phyloP scores from a whole-genome alignment of 2,329 filamentous ascomycete genomes.

The Botrytis hyacinthi region DNA sequence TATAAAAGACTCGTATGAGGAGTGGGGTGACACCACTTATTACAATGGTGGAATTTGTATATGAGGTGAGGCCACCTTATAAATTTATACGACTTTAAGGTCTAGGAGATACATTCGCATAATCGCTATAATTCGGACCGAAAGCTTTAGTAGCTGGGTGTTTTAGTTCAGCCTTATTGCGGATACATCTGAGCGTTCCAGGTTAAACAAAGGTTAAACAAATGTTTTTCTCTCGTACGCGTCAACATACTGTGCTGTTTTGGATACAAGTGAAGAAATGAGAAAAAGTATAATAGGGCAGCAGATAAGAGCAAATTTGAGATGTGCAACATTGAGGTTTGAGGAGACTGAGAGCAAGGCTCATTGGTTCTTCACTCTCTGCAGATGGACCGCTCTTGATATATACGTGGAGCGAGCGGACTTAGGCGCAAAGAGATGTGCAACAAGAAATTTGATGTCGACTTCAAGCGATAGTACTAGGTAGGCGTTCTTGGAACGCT shows the following conservation, averaged over 20 bases:
- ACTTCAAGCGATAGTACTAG: neutral
- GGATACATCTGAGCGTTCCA: neutral
- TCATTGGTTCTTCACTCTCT: neutral
- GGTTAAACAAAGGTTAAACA: neutral
- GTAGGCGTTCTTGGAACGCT: too few species aligned
- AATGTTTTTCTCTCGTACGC: neutral
- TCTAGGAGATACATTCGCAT: neutral
- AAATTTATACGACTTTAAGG: neutral
- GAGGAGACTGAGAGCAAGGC: neutral
- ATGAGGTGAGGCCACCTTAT: neutral
- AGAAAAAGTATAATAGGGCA: neutral
- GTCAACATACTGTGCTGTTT: neutral
- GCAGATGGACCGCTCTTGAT: neutral
- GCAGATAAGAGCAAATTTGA: neutral
- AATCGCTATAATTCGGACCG: neutral
- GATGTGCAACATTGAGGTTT: slow-evolving; percentile 1
- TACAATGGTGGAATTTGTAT: neutral
- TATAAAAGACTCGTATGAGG: slow-evolving; percentile 2
- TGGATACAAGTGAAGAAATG: neutral
- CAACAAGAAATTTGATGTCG: neutral
- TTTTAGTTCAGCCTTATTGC: neutral
- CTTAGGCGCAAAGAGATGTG: neutral
- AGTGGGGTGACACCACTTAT: neutral
- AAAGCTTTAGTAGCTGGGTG: neutral
- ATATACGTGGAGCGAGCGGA: neutral